Base-by-base conservation (phyloP, 1,139 yeast genomes). In the Debaryomycetaceae sp. region DNA sequence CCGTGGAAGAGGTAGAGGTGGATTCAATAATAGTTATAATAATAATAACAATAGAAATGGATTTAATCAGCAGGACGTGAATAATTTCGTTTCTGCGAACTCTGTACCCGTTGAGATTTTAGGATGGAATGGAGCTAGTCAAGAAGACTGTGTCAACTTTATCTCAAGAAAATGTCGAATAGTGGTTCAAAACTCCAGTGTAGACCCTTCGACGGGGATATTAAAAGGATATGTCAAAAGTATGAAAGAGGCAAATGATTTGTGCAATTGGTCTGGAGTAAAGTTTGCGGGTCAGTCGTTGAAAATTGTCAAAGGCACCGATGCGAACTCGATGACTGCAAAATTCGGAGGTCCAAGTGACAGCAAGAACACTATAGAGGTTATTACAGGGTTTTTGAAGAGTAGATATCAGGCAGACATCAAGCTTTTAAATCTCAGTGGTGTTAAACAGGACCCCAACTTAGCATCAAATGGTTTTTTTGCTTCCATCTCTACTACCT, bases 61-160 rank as follows among this genome's bases (percentile, higher is more conserved):
- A 33, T 40, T 44, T 40, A 41, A 44, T 35, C 61, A 58, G 37
- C 61, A 56, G 42, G 56, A 59, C 35, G 55, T 61, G 33, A 67
- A 67, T 41, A 66, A 66, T 36, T 63, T 50, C 44, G 63, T 54
- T 5, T 47, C 55, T 15, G 66, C 63, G 36, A 73, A 66, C 44
- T 49, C 68, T 26, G 61, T 76, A 3, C 70, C 74, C 1, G 73
- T 86, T 16, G 89, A 83, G 49, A 74, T 88, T 14, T 67, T 75
- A 38, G 88, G 89, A 34, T 89, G 96, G 96, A 83, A 85, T 50
- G 88, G 89, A 39, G 91, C 87, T 3, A 61, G 83, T 9, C 72
- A 71, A 46, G 84, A 80, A 35, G 94, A 87, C 40, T 69, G 89
- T 45, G 69, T 86, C 15, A 69, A 71, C 34, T 89, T 88, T 59